A percentile compares a stretch with the other conserved stretches of the same genome.
These are phyloP conservation scores for Sordariomycetes sp. DNA, from an alignment of 2,329 filamentous ascomycete genomes.

Conservation along the genomic window DNA sequence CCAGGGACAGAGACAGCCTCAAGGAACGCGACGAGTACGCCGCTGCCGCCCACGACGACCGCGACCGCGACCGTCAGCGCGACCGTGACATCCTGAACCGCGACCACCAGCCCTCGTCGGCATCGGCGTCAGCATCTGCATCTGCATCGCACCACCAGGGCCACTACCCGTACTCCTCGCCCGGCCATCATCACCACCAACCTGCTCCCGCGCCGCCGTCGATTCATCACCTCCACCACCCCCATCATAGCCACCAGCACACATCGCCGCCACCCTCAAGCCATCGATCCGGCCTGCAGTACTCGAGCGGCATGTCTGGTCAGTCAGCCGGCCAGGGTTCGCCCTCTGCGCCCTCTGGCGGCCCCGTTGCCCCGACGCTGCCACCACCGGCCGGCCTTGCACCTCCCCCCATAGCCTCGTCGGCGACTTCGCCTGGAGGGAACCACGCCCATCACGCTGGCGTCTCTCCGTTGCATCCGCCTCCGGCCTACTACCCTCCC, in stretches of 20 bases:
- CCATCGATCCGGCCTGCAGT: slow-evolving; percentile 17
- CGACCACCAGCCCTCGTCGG: slow-evolving; percentile 38
- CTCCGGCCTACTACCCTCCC: slow-evolving; percentile 29
- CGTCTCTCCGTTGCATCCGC: slow-evolving; percentile 33
- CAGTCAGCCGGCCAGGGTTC: slow-evolving; percentile 15
- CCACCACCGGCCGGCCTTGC: slow-evolving; percentile 17
- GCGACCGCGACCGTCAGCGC: slow-evolving; percentile 30
- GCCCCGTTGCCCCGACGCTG: slow-evolving; percentile 19
- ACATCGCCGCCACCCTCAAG: slow-evolving; percentile 18
- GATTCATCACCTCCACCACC: slow-evolving; percentile 7
- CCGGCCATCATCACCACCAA: slow-evolving; percentile 15
- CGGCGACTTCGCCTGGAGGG: slow-evolving; percentile 1
- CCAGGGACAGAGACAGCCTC: slow-evolving; percentile 25
- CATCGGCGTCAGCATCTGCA: too few species aligned
- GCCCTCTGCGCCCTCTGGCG: slow-evolving; percentile 11
- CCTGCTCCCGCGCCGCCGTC: slow-evolving; percentile 9
- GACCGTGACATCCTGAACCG: slow-evolving; percentile 21
- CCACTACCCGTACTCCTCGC: too few species aligned
- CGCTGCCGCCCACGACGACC: background rate
- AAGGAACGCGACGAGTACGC: slow-evolving; percentile 9
- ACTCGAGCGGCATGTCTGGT: slow-evolving; percentile 25
- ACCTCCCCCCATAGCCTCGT: slow-evolving; percentile 4
- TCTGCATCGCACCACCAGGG: too few species aligned
- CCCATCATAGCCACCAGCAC: slow-evolving; percentile 12
- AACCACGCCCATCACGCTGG: slow-evolving; percentile 16